A percentile compares a stretch with the other conserved stretches of the same genome.
phyloP scores from a whole-genome alignment of 2,329 filamentous ascomycete genomes.

The Reticulascus tulasneorum region DNA sequence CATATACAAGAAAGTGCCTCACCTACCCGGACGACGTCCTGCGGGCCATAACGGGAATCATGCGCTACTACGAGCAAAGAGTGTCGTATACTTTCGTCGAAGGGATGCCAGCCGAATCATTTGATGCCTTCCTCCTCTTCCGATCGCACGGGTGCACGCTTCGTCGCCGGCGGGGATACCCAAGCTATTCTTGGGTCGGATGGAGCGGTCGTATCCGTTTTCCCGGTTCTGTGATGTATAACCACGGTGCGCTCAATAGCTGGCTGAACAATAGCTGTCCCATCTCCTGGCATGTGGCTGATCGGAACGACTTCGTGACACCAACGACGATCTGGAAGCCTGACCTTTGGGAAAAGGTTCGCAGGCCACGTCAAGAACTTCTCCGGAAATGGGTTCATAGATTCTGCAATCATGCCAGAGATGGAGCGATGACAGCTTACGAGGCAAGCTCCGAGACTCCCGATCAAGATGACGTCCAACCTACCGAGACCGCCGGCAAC shows the following conservation, averaged over 20 bases:
- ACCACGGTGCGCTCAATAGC: neutral
- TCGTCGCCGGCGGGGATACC: neutral
- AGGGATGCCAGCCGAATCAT: neutral
- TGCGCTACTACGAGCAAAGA: neutral
- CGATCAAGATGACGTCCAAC: no score
- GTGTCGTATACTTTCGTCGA: neutral
- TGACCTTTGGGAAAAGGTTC: neutral
- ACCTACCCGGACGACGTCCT: neutral
- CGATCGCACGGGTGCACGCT: neutral
- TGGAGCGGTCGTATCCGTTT: neutral
- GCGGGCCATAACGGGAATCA: neutral
- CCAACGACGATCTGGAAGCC: no score
- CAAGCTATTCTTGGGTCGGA: conserved; percentile 4
- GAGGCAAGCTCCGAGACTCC: no score
- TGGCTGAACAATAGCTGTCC: no score
- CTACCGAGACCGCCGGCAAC: no score
- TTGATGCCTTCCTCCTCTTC: neutral
- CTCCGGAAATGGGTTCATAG: neutral
- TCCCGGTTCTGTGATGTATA: neutral
- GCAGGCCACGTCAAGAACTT: no score
- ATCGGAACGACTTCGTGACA: no score
- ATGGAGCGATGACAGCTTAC: no score
- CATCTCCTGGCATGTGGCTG: no score
- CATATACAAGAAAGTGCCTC: neutral
- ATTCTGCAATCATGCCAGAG: no score